These are phyloP conservation scores for Jaenimonas drosophilae DNA, from an alignment of 208 protist species.

Conservation along the genomic window DNA sequence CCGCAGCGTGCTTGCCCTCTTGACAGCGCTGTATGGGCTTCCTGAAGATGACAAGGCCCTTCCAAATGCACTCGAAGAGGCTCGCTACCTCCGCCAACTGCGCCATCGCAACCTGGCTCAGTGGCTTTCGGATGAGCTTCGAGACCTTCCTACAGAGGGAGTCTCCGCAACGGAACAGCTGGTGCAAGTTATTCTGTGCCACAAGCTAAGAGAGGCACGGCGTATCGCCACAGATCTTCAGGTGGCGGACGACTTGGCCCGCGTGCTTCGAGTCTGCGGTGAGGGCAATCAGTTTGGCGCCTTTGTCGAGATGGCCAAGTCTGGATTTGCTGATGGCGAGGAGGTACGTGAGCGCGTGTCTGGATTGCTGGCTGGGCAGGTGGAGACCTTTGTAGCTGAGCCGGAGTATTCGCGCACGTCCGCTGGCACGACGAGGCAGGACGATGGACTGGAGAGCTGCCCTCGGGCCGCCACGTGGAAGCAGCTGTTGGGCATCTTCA, in stretches of 20 bases:
- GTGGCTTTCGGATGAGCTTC: slow-evolving; percentile 65
- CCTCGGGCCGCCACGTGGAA: slow-evolving; percentile 76
- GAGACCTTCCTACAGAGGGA: slow-evolving; percentile 12
- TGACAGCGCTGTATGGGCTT: slow-evolving; percentile 74
- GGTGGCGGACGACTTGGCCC: slow-evolving; percentile 41
- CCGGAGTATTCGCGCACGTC: slow-evolving; percentile 26
- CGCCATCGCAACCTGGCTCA: slow-evolving; percentile 53
- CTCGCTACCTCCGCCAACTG: slow-evolving; percentile 61
- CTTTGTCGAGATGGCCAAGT: slow-evolving; percentile 55
- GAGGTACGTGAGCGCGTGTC: slow-evolving; percentile 65
- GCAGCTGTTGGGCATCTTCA: slow-evolving; percentile 82
- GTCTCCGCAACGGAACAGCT: slow-evolving; percentile 20
- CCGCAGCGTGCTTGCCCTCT: slow-evolving; percentile 34
- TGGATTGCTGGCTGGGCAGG: slow-evolving; percentile 66
- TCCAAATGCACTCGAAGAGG: slow-evolving; percentile 56
- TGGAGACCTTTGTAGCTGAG: slow-evolving; percentile 70
- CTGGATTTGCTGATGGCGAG: slow-evolving; percentile 23
- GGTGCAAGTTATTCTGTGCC: slow-evolving; percentile 68
- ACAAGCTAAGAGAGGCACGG: slow-evolving; percentile 57
- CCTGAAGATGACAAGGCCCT: slow-evolving; percentile 56
- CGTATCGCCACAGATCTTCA: slow-evolving; percentile 21
- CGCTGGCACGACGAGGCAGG: slow-evolving; percentile 1
- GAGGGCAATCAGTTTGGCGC: slow-evolving; percentile 79
- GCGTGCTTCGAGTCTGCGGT: slow-evolving; percentile 69
- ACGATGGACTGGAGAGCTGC: slow-evolving; percentile 7